Evolutionary conservation across 2,329 filamentous ascomycete species (phyloP).

Genomic region (Diaporthe destruens): DNA sequence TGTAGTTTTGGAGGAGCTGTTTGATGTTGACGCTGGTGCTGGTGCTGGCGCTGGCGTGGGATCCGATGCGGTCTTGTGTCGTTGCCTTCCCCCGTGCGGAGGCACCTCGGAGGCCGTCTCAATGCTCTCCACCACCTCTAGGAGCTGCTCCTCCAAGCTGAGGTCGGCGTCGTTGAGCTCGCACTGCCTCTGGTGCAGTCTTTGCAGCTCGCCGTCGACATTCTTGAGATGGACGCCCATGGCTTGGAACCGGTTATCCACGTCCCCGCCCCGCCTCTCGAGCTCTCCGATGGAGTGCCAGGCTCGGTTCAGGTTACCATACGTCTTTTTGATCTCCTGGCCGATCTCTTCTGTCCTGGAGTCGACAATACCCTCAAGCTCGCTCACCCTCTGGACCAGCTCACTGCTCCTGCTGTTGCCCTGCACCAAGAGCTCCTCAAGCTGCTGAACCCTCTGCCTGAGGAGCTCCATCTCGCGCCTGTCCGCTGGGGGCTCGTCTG

Average conservation of each 20-base stretch:
- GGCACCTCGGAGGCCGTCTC: conserved; percentile 41
- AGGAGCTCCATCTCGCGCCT: conserved; percentile 63
- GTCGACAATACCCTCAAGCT: conserved; percentile 68
- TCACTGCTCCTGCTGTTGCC: conserved; percentile 50
- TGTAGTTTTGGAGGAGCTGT: conserved; percentile 5
- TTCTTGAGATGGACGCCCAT: conserved; percentile 57
- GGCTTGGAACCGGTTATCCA: conserved; percentile 54
- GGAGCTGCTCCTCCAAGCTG: conserved; percentile 67
- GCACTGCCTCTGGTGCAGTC: conserved; percentile 62
- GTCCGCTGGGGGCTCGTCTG: conserved; percentile 58
- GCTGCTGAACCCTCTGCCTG: conserved; percentile 50
- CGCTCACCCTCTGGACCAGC: conserved; percentile 60
- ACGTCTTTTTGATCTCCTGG: conserved; percentile 66
- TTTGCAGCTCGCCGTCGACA: conserved; percentile 58
- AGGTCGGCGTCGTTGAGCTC: conserved; percentile 64
- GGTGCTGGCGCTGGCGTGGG: conserved; percentile 15
- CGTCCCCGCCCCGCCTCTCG: conserved; percentile 53
- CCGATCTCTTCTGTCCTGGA: conserved; percentile 64
- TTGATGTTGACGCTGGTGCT: not conserved
- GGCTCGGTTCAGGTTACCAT: conserved; percentile 65
- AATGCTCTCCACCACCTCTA: conserved; percentile 59
- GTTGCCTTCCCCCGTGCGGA: conserved; percentile 46
- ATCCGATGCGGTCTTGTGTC: conserved; percentile 41
- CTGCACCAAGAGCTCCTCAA: conserved; percentile 36
- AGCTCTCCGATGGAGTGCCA: conserved; percentile 65